Percentiles rank a stretch among this genome's conserved stretches.
Conservation (phyloP, 1,284 basidiomycete species). For the Mixia osmundae region DNA sequence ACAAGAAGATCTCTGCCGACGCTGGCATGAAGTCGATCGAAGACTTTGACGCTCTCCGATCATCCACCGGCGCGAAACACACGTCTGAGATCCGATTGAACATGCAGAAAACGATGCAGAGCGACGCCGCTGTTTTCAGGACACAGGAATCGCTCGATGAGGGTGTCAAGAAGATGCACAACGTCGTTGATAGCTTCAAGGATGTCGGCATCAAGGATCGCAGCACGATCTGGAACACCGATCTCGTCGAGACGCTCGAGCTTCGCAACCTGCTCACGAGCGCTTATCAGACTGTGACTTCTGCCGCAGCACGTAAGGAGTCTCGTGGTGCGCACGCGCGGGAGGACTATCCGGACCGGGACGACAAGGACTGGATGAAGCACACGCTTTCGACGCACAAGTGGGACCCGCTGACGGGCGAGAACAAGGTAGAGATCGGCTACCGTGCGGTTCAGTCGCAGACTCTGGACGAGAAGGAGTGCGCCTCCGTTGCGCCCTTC, state of each 20-base stretch:
- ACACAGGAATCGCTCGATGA: conserved; percentile 62
- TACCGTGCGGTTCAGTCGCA: conserved; percentile 65
- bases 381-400: conserved; percentile 59
- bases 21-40: conserved; percentile 69
- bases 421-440: conserved; percentile 61
- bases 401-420: conserved; percentile 35
- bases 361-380: conserved; percentile 82
- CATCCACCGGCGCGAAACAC: conserved; percentile 51
- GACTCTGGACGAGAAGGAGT: conserved; percentile 87
- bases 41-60: conserved; percentile 71
- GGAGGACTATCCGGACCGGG: conserved; percentile 63
- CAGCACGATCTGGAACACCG: conserved; percentile 92
- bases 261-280: conserved; percentile 86
- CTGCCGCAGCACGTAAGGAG: conserved; percentile 87
- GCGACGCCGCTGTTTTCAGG: conserved; percentile 32
- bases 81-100: conserved; percentile 78
- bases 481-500: too few relatives aligned
- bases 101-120: conserved; percentile 99
- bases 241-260: conserved; percentile 90
- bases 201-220: conserved; percentile 91
- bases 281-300: conserved; percentile 84
- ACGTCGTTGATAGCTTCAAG: conserved; percentile 67
- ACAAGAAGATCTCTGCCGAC: conserved; percentile 68
- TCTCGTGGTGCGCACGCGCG: conserved; percentile 93
- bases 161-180: conserved; percentile 64